phyloP scores from a whole-genome alignment of 2,329 filamentous ascomycete genomes.

The Xylaria sp. region DNA sequence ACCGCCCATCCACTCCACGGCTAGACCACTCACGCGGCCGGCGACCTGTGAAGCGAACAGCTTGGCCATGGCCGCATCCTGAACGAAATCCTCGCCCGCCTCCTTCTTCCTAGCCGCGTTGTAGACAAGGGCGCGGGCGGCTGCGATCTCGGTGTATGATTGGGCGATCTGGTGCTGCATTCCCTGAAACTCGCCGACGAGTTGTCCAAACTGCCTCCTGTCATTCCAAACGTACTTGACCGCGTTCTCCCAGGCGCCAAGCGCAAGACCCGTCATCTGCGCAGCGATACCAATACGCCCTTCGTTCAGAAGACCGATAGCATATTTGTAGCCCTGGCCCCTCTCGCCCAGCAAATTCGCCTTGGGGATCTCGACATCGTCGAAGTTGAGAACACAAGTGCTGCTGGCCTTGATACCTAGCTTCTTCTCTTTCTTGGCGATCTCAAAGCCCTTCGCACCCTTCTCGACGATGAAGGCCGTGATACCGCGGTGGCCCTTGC shows the following conservation, averaged over 20 bases:
- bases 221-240: slow-evolving; percentile 98
- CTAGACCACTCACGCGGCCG: slow-evolving; percentile 80
- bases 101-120: slow-evolving; percentile 99
- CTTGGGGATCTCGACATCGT: slow-evolving; percentile 89
- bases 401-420: slow-evolving; percentile 94
- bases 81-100: slow-evolving; percentile 91
- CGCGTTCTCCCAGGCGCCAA: slow-evolving; percentile 95
- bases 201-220: slow-evolving; percentile 91
- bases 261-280: slow-evolving; percentile 96
- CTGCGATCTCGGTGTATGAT: slow-evolving; percentile 90
- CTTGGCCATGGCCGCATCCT: slow-evolving; percentile 98
- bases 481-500: slow-evolving; percentile 95
- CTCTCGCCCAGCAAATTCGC: slow-evolving; percentile 87
- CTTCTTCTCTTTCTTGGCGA: slow-evolving; percentile 99
- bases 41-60: slow-evolving; percentile 93
- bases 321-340: slow-evolving; percentile 97
- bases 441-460: slow-evolving; percentile 83
- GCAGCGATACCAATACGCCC: slow-evolving; percentile 97
- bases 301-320: slow-evolving; percentile 92
- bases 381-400: slow-evolving; percentile 96
- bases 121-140: slow-evolving; percentile 89
- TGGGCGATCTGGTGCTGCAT: slow-evolving; percentile 99
- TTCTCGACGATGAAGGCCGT: slow-evolving; percentile 96
- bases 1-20: slow-evolving; percentile 98
- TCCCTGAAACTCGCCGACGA: slow-evolving; percentile 96